Conservation (phyloP, 805 yeast species). For the Hanseniaspora vineae region DNA sequence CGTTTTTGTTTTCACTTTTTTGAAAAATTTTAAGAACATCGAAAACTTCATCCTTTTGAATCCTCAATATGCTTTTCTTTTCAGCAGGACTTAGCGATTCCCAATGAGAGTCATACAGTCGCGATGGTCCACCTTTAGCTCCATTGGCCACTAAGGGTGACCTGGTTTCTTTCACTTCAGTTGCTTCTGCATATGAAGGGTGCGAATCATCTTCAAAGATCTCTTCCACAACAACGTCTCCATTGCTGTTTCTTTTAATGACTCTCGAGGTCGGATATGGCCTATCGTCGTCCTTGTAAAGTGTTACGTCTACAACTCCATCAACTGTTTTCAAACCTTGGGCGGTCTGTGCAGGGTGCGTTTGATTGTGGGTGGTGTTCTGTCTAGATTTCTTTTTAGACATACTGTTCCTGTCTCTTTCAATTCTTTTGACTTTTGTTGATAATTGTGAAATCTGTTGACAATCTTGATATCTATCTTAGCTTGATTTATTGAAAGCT, state of each 20-base stretch:
- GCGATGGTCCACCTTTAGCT: background rate
- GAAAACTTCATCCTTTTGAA: conserved; percentile 59
- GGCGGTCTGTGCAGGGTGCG: background rate
- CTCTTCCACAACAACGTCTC: conserved; percentile 60
- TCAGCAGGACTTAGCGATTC: conserved; percentile 44
- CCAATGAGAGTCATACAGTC: conserved; percentile 37
- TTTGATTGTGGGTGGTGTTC: background rate
- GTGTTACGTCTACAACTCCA: background rate
- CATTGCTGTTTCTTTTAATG: conserved; percentile 58
- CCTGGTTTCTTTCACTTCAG: too few species aligned
- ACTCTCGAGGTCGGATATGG: conserved; percentile 61
- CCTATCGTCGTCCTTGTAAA: conserved; percentile 29
- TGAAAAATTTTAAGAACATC: conserved; percentile 50
- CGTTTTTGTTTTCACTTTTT: conserved; percentile 20
- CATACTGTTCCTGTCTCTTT: background rate
- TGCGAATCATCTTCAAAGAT: conserved; percentile 14
- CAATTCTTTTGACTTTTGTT: background rate
- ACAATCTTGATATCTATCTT: too few species aligned
- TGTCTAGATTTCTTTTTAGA: background rate
- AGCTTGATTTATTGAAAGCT: too few species aligned
- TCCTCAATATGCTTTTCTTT: conserved; percentile 46
- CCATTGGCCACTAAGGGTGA: background rate
- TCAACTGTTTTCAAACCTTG: background rate
- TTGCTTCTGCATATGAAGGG: conserved; percentile 6
- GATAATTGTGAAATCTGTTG: background rate